Base-by-base conservation (phyloP, 768 basidiomycete species). In the Russula ochroleuca region DNA sequence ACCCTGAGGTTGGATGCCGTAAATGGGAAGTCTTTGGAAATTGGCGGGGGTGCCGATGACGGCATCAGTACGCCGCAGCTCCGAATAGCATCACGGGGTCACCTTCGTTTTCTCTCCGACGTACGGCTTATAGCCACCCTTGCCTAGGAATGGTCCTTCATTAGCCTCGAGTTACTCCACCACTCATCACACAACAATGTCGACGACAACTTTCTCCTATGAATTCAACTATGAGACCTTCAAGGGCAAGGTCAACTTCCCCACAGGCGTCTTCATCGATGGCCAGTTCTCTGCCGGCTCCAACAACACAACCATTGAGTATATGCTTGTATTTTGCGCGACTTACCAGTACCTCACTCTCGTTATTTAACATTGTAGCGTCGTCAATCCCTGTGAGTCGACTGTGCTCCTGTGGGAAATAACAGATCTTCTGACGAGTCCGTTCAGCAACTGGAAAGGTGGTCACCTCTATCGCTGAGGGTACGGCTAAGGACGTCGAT, bases 191-290 rank as follows among this genome's bases (percentile, higher is more conserved):
- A 19, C 59, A 50, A 62, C 15, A 43, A 82, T 81, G 81, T 74
- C 80, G 9, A 56, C 72, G 45, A 73, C 73, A 23, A 19, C n/a
- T n/a, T 83, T 79, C 74, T 69, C 71, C 10, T 74, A 86, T 75
- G 73, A 77, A 19, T 87, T 86, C 67, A 73, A 85, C 52, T 81
- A 80, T 9, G 76, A 75, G 47, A 66, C 75, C 64, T 88, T 74
- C 82, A 87, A 83, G 73, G 85, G 84, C n/a, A 76, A 77, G 53
- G 76, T 79, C 21, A 76, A 77, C 7, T 75, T 89, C 65, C 76
- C 77, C 68, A 87, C 88, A 3, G 87, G 89, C 35, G 69, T 91
- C 60, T 92, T 85, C 78, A 89, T 93, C 71, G 78, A 83, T 69
- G 85, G 85, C 67, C 71, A 89, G 73, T 92, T 82, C 69, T 75